Base-by-base conservation (phyloP, 208 protist genomes). In the Leishmania arabica region DNA sequence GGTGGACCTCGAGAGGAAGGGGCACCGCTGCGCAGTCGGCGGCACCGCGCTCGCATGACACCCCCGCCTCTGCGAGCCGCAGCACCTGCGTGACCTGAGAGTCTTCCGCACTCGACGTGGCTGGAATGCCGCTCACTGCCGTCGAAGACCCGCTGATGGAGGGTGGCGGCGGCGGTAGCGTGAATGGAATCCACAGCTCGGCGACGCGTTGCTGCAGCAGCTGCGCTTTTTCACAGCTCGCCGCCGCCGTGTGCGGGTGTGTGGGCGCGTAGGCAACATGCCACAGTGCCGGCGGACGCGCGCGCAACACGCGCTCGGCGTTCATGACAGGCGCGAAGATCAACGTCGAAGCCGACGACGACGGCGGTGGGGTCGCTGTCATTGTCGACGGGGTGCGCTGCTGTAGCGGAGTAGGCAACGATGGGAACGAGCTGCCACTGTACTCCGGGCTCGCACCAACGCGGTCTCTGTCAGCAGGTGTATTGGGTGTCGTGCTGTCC, bases 171-270 rank as follows among this genome's bases (percentile, higher is more conserved):
- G 64, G 34, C 9, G 77, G 82, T 21, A 85, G 70, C 49, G 68
- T 21, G 8, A 79, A 49, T 2, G 82, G 82, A 15, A 85, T 78
- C 82, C 82, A 85, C 69, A 85, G 70, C 82, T 85, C 82, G 6
- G 56, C 82, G 24, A 85, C 82, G 2, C 82, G 77, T 64, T 85
- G 82, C 64, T 77, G 73, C 49, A 51, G 47, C 60, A 1, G 64
- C 74, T 37, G 37, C 56, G 5, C 34, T 51, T 40, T 37, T 24
- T 5, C 37, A 8, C 37, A 13, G 3, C 66, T 47, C 42, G 37
- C 45, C 45, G 45, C 42, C 62, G 42, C 31, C 1, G 40, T 31
- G 80, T 72, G 54, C 40, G 0, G 8, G 31, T 54, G 53, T 24
- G 81, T 80, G 7, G 82, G 71, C 0, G 82, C 71, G 72, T 85